Percentiles rank a stretch among this genome's conserved stretches.
These are phyloP conservation scores for Extremus antarcticus DNA, from an alignment of 495 filamentous ascomycete species.

Conservation along the genomic window DNA sequence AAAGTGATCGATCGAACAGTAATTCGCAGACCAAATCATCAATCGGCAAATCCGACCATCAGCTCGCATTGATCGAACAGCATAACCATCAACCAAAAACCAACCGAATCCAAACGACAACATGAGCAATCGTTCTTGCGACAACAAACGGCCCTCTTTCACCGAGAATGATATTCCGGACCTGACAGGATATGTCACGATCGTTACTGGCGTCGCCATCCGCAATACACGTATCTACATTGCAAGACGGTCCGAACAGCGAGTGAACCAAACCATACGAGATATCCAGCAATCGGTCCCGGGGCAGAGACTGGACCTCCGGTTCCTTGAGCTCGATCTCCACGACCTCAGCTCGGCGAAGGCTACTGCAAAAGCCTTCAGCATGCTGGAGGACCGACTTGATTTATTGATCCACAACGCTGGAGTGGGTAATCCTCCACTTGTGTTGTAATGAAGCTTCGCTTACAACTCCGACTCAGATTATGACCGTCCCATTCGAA, in stretches of 20 bases:
- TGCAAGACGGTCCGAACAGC: background rate
- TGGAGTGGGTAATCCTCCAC: background rate
- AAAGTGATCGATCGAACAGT: too few relatives aligned
- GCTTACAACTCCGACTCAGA: background rate
- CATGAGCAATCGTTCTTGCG: background rate
- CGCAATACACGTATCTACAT: background rate
- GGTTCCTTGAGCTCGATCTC: background rate
- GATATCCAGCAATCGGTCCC: background rate
- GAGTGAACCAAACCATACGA: background rate
- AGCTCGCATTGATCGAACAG: background rate
- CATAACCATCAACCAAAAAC: background rate
- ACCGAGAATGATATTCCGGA: background rate
- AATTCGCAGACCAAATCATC: background rate
- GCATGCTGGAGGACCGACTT: background rate
- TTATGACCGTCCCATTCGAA: background rate
- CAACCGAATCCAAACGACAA: too few relatives aligned
- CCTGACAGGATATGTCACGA: background rate
- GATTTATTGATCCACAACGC: background rate
- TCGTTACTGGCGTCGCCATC: background rate
- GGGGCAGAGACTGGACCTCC: background rate
- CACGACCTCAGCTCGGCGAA: background rate
- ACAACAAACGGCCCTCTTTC: background rate
- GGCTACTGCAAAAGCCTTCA: background rate
- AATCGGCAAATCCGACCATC: background rate
- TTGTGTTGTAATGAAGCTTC: too few relatives aligned